These are phyloP conservation scores for Rhododendron ovatum DNA, from an alignment of 148 eudicot species.

Conservation along the genomic window DNA sequence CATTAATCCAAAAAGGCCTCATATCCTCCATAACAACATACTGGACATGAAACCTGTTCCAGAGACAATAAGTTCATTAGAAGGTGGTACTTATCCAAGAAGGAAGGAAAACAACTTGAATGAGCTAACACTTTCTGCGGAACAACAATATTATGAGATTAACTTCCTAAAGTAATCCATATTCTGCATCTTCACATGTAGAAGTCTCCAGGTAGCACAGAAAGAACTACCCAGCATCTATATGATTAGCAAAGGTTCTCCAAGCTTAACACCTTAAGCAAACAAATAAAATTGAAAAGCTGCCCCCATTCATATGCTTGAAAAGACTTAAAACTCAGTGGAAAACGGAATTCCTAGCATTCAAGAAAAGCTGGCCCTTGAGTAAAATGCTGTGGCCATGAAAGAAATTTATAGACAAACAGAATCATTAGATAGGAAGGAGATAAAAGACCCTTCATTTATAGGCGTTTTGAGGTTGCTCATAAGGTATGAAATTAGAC, in stretches of 20 bases:
- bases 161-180: not conserved
- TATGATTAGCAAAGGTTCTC: not conserved
- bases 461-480: not conserved
- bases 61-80: not conserved
- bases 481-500: not conserved
- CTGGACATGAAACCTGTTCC: slow-evolving; percentile 23
- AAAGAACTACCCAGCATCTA: not conserved
- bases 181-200: not conserved
- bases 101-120: not conserved
- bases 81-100: not conserved
- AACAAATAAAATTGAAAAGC: not conserved
- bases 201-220: not conserved
- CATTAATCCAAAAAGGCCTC: slow-evolving; percentile 1
- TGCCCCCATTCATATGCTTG: not conserved
- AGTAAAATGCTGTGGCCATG: not conserved
- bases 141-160: not conserved
- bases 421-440: not conserved
- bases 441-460: not conserved
- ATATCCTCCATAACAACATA: not conserved
- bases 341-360: not conserved
- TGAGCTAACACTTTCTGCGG: not conserved
- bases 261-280: not conserved
- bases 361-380: not conserved
- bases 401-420: not conserved
- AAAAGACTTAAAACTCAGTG: not conserved